These are phyloP conservation scores for Neofusicoccum kwambonambiense DNA, from an alignment of 2,329 filamentous ascomycete genomes.

Conservation along the genomic window DNA sequence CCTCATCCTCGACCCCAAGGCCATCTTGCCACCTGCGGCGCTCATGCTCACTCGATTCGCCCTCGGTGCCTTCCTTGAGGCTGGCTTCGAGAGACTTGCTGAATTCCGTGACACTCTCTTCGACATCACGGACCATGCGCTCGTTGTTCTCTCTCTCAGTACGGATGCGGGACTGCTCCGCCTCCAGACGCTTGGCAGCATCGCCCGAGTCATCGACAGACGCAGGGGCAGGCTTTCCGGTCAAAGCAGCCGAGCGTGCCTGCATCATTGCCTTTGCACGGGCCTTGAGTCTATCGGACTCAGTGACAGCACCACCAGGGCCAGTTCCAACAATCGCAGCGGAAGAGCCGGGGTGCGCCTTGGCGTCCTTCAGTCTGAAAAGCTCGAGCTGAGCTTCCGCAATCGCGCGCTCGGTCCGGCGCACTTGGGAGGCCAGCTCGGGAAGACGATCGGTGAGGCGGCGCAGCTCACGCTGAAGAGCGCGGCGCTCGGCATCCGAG, in stretches of 20 bases:
- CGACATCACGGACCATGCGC: conserved; percentile 92
- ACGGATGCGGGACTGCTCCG: conserved; percentile 77
- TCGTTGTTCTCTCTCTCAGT: conserved; percentile 92
- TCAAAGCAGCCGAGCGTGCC: conserved; percentile 87
- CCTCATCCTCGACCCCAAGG: conserved; percentile 91
- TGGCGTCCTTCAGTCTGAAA: conserved; percentile 90
- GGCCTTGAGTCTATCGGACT: conserved; percentile 91
- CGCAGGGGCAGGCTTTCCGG: conserved; percentile 75
- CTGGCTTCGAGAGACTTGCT: conserved; percentile 79
- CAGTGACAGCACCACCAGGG: conserved; percentile 84
- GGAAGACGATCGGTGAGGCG: conserved; percentile 85
- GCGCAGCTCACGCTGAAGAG: conserved; percentile 86
- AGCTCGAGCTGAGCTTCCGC: conserved; percentile 88
- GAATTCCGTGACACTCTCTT: conserved; percentile 92
- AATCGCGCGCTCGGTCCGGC: conserved; percentile 87
- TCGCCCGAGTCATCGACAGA: conserved; percentile 68
- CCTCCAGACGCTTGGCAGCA: conserved; percentile 81
- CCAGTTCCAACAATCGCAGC: conserved; percentile 86
- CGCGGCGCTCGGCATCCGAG: conserved; percentile 81
- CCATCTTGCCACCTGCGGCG: conserved; percentile 93
- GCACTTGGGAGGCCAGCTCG: conserved; percentile 86
- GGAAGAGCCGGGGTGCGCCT: conserved; percentile 80
- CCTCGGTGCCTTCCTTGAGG: conserved; percentile 76
- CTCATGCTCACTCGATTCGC: conserved; percentile 82
- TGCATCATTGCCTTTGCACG: conserved; percentile 98